phyloP scores from a whole-genome alignment of 805 yeast species.

The Sugiyamaella marilandica region DNA sequence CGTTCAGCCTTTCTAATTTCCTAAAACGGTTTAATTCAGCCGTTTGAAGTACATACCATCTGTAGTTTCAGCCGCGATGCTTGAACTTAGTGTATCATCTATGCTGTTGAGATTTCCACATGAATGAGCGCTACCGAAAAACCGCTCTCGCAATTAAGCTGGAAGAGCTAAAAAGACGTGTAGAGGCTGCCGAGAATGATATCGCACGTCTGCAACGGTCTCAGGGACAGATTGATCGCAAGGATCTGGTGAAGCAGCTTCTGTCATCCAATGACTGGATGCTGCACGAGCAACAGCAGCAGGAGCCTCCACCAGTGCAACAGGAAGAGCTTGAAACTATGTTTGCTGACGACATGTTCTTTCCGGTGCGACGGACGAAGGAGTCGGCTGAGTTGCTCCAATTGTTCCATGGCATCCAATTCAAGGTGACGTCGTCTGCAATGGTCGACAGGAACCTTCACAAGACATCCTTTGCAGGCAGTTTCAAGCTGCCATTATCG shows the following conservation, averaged over 20 bases:
- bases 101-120: neutral
- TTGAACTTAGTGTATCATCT: too few relatives aligned
- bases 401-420: conserved; percentile 9
- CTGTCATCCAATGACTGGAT: conserved; percentile 9
- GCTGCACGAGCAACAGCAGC: neutral
- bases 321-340: neutral
- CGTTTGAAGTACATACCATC: too few relatives aligned
- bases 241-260: conserved; percentile 4
- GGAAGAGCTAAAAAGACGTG: neutral
- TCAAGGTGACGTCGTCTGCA: neutral
- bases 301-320: conserved; percentile 1
- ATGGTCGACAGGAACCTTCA: conserved; percentile 5
- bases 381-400: conserved; percentile 3
- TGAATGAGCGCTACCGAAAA: neutral
- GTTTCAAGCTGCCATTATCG: conserved; percentile 4
- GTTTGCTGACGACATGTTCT: conserved; percentile 5
- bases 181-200: conserved; percentile 4
- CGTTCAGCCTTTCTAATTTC: too few relatives aligned
- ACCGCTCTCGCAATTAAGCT: conserved; percentile 1
- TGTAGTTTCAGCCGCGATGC: too few relatives aligned
- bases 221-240: neutral
- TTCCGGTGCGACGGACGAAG: conserved; percentile 11
- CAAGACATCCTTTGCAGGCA: conserved; percentile 6
- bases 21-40: too few relatives aligned
- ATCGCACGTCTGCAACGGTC: neutral